Percentiles rank a stretch among this genome's conserved stretches.
phyloP scores from a whole-genome alignment of 495 filamentous ascomycete genomes.

The Hypoxylon cercidicola region DNA sequence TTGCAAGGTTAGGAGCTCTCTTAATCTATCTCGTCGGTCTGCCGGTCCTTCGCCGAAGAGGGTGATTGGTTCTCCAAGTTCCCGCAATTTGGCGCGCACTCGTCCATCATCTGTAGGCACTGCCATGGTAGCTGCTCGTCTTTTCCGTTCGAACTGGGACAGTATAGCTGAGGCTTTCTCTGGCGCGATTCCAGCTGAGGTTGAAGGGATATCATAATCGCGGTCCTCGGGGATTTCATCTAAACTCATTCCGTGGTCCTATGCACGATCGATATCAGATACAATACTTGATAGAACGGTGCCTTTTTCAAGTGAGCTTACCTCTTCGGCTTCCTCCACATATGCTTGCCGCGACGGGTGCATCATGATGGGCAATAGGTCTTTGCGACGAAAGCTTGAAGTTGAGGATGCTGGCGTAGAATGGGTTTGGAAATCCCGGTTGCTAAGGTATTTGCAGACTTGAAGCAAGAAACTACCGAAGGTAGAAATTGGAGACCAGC shows the following conservation, averaged over 20 bases:
- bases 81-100: constrained; percentile 81
- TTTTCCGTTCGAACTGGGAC: constrained; percentile 88
- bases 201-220: constrained; percentile 82
- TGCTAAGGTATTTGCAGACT: not conserved
- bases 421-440: not conserved
- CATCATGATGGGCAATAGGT: constrained; percentile 64
- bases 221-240: constrained; percentile 85
- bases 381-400: not conserved
- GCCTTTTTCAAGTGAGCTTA: constrained; percentile 56
- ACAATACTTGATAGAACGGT: constrained; percentile 39
- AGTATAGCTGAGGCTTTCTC: constrained; percentile 90
- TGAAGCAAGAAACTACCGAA: not conserved
- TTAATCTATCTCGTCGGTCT: constrained; percentile 86
- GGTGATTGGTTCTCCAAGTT: constrained; percentile 90
- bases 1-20: constrained; percentile 66
- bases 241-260: constrained; percentile 76
- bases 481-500: no score
- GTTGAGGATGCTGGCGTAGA: not conserved
- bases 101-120: constrained; percentile 95
- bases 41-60: constrained; percentile 91
- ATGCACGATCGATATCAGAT: constrained; percentile 46
- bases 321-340: constrained; percentile 85
- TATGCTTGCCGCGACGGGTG: constrained; percentile 96
- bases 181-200: constrained; percentile 78
- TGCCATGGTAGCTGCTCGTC: constrained; percentile 86